phyloP scores from a whole-genome alignment of 2,329 filamentous ascomycete species.

The Aspergillus fijiensis region DNA sequence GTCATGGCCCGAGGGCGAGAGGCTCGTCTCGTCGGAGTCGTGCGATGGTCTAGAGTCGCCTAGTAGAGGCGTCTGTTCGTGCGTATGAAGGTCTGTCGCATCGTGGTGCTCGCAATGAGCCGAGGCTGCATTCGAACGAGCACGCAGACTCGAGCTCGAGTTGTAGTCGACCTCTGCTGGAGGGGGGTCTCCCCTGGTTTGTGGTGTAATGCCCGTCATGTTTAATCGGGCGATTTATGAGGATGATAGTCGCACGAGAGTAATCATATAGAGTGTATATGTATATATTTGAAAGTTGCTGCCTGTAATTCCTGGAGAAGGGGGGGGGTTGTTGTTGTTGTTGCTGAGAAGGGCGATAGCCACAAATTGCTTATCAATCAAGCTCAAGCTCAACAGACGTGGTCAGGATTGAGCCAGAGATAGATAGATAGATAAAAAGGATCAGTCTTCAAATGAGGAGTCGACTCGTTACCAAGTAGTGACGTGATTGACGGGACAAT shows the following conservation, averaged over 20 bases:
- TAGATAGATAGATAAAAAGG: background rate
- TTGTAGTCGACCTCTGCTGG: conserved; percentile 32
- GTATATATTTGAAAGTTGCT: background rate
- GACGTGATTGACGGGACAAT: background rate
- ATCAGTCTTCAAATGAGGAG: background rate
- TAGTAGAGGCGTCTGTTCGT: conserved; percentile 32
- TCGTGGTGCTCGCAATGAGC: conserved; percentile 10
- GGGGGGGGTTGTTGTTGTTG: too few species aligned
- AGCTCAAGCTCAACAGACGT: background rate
- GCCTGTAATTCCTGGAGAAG: background rate
- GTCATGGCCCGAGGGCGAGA: background rate
- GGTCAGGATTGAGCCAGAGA: background rate
- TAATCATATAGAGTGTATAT: background rate
- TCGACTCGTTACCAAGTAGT: background rate
- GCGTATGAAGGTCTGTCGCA: too few species aligned
- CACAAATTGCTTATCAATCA: conserved; percentile 5
- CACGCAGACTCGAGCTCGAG: conserved; percentile 23
- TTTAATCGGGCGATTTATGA: background rate
- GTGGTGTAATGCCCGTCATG: background rate
- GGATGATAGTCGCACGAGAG: background rate
- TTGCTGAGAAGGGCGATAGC: background rate
- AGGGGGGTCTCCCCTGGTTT: conserved; percentile 37
- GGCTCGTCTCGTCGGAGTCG: background rate
- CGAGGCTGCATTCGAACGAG: conserved; percentile 12
- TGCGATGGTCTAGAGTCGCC: background rate